Evolutionary conservation across 768 basidiomycete genomes (phyloP).

Genomic region (Boletus rubroflammeus): DNA sequence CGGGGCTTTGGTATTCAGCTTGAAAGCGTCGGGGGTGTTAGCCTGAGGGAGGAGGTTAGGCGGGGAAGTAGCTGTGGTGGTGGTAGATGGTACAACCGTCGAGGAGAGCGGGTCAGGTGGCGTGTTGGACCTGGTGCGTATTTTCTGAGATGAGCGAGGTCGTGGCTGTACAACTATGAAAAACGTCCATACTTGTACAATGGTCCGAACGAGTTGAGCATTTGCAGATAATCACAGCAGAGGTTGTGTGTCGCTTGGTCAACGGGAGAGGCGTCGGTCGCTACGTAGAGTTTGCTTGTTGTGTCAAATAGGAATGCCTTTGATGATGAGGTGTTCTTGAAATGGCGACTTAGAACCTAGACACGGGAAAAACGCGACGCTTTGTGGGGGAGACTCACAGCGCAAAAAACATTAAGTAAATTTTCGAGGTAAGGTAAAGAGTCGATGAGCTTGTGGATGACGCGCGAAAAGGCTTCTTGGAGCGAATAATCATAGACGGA

Average conservation of each 20-base stretch:
- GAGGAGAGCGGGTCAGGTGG: constrained; percentile 3
- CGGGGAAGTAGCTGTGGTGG: background rate
- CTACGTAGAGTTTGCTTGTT: constrained; percentile 81
- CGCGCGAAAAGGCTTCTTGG: constrained; percentile 88
- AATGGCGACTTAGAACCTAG: background rate
- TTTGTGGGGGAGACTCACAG: constrained; percentile 41
- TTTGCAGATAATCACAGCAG: constrained; percentile 87
- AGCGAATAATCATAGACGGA: constrained; percentile 91
- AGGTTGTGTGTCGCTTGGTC: constrained; percentile 85
- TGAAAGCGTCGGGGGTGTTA: constrained; percentile 3
- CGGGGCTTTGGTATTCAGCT: constrained; percentile 37
- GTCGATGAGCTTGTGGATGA: constrained; percentile 82
- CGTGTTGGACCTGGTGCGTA: constrained; percentile 19
- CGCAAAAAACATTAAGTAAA: constrained; percentile 80
- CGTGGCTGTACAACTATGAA: background rate
- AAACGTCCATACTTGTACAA: constrained; percentile 65
- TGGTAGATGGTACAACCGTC: constrained; percentile 9
- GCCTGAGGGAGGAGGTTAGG: background rate
- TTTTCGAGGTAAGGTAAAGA: constrained; percentile 85
- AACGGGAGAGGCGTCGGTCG: constrained; percentile 89
- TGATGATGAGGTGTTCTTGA: constrained; percentile 83
- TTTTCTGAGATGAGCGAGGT: constrained; percentile 4
- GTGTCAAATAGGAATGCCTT: constrained; percentile 95
- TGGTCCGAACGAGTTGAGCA: constrained; percentile 80
- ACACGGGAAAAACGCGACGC: background rate